Base-by-base conservation (phyloP, 208 protist genomes). In the Leishmania gerbilli region DNA sequence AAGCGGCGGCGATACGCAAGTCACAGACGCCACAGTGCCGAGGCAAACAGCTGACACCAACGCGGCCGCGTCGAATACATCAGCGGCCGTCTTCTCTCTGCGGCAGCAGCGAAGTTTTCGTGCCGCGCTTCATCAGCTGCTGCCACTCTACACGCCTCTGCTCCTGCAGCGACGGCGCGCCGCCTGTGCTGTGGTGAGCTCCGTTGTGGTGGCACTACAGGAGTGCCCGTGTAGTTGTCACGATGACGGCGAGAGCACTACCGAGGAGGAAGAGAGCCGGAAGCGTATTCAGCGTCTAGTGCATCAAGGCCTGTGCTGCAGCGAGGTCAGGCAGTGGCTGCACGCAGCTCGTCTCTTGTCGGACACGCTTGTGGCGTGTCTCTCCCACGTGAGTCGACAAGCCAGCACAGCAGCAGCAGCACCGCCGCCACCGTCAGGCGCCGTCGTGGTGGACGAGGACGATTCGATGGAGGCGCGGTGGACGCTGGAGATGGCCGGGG, bases 401-500 rank as follows among this genome's bases (percentile, higher is more conserved):
- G 45, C 9, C 40, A 27, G 69, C 15, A 13, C 42, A n/a, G 27
- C 74, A 31, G 17, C 74, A 27, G 19, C 74, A 3, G 15, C 74
- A 56, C 75, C 24, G 71, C n/a, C 37, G 75, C 60, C n/a, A 60
- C 15, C 76, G 1, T 11, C 53, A 42, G 60, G 60, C 40, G 76
- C 47, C 13, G 76, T 19, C 21, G 34, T 31, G 13, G 62, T 47
- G 65, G 62, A 75, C 15, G 76, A 71, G 58, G 31, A 49, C 11
- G 77, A 78, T 19, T 51, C 67, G 9, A 45, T 47, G 42, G 82
- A 86, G 56, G 82, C 78, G 31, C 62, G 58, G 56, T 86, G 82
- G 82, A 55, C 58, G 34, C 67, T 86, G 45, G 42, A 76, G 42
- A 69, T 71, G 13, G 21, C 71, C 1, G 78, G 82, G 42, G n/a